Evolutionary conservation across 108 stramenopile species (phyloP), one percentile per base, ranked within the genome.

Genomic region (Epipyxis sp.): DNA sequence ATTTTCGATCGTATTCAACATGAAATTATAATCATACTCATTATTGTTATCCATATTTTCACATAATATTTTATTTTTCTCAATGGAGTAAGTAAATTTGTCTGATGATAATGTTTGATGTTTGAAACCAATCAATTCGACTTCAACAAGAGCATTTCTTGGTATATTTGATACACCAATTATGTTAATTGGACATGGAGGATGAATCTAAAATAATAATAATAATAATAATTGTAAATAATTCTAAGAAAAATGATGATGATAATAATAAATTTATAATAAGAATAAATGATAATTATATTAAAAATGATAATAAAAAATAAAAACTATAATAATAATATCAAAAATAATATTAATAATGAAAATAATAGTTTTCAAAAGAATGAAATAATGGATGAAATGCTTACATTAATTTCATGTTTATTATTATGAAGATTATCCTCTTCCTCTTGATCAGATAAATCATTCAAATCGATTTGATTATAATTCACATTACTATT

Each of bases 101-200:
- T 57, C 54, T 57, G n/a, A n/a, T n/a, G n/a, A n/a, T n/a, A n/a
- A n/a, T n/a, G n/a, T n/a, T n/a, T n/a, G n/a, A n/a, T n/a, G n/a
- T n/a, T n/a, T 57, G 20, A 25, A 16, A 25, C 29, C 65, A 25
- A 41, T 68, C 20, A 68, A 20, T 68, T 68, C 65, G 65, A 68
- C 20, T 37, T 68, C 65, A 25, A 13, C 13, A 20, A 25, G 20
- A 37, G 65, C 65, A 68, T 68, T 68, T 20, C 65, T 13, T 20
- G 65, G 65, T 41, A 68, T 37, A 68, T 37, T 25, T 40, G 39
- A 25, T 25, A 68, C 65, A 20, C 65, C 65, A 16, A 68, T 37
- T 16, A 68, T 16, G 29, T 37, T 20, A 20, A 68, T 41, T n/a
- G n/a, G n/a, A n/a, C n/a, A n/a, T 16, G 65, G 65, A 13, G 41